Percentiles rank a stretch among this genome's conserved stretches.
These are phyloP conservation scores for Macroventuria anomochaeta DNA, from an alignment of 2,329 filamentous ascomycete species.

Conservation along the genomic window DNA sequence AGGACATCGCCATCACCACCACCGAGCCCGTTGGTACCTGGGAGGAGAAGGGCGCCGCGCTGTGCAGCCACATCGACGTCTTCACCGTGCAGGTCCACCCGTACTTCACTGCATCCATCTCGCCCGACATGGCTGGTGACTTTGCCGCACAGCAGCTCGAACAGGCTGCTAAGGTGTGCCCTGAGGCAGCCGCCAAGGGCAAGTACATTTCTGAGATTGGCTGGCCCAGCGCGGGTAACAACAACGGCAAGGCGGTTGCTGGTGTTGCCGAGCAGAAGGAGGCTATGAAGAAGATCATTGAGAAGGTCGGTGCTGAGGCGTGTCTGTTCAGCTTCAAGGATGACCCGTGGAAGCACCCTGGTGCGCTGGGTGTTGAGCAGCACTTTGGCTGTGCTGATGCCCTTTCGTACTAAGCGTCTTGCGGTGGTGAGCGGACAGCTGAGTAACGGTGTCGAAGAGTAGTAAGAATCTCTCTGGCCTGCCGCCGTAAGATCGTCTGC, in stretches of 20 bases:
- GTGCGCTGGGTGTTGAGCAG: conserved; percentile 76
- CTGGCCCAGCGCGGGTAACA: conserved; percentile 75
- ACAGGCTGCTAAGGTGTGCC: conserved; percentile 73
- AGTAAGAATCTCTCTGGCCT: background rate
- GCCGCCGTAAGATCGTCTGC: conserved; percentile 2
- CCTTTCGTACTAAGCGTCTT: conserved; percentile 44
- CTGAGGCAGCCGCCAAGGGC: conserved; percentile 61
- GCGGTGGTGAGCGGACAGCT: background rate
- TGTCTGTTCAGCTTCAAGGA: conserved; percentile 84
- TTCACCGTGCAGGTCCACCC: conserved; percentile 88
- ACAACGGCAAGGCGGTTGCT: conserved; percentile 76
- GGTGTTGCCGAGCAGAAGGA: conserved; percentile 69
- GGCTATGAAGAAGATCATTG: conserved; percentile 75
- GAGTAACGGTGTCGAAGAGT: background rate
- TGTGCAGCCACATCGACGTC: conserved; percentile 79
- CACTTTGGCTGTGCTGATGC: conserved; percentile 72
- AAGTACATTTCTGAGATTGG: conserved; percentile 89
- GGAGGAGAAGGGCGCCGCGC: conserved; percentile 63
- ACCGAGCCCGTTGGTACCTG: conserved; percentile 85
- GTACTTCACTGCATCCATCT: conserved; percentile 82
- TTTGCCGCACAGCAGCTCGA: conserved; percentile 79
- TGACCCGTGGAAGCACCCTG: conserved; percentile 81
- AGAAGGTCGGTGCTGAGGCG: conserved; percentile 69
- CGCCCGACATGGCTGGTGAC: conserved; percentile 70
- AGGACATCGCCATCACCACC: conserved; percentile 71